Evolutionary conservation across 306 rosid genomes (phyloP), one percentile per base, ranked within the genome.

Genomic region (Quercus alba): DNA sequence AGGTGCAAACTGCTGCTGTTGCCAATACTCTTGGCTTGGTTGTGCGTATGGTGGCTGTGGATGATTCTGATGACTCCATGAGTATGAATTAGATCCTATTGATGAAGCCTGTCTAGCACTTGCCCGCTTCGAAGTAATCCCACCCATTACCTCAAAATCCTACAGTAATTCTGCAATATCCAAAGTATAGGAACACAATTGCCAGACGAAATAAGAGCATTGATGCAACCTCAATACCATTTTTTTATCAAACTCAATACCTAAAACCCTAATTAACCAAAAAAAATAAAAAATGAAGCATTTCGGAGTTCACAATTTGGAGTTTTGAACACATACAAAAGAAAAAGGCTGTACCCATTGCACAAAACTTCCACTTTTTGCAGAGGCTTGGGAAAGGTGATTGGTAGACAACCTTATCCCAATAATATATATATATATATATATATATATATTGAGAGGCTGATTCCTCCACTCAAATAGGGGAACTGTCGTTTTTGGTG

Each of bases 81-180:
- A 75, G 80, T 26, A 28, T 57, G 94, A 82, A 70, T 74, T 70
- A 2, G 91, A 82, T 78, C 81, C 80, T 31, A 77, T 52, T 5
- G 85, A 82, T 14, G 95, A 86, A 78, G 49, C 46, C 6, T 62
- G 85, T 62, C 91, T 83, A 23, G 85, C 72, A 26, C 88, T 76
- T 72, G 86, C 26, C n/a, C 87, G 84, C 82, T 85, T 91, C 8
- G 99, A 95, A 84, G 59, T 18, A 66, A 73, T 77, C 74, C 97
- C 97, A 82, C 99, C 99, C 99, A 95, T 94, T 56, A 56, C 62
- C 75, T 80, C 79, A 57, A 56, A 78, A 75, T 61, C 80, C 87
- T 77, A 52, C 17, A 5, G 68, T 26, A 81, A 72, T 46, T 78
- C 87, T 83, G 80, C 79, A 82, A 5, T 68, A 76, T 52, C 35